phyloP scores from a whole-genome alignment of 768 basidiomycete species.

The Vishniacozyma victoriae region DNA sequence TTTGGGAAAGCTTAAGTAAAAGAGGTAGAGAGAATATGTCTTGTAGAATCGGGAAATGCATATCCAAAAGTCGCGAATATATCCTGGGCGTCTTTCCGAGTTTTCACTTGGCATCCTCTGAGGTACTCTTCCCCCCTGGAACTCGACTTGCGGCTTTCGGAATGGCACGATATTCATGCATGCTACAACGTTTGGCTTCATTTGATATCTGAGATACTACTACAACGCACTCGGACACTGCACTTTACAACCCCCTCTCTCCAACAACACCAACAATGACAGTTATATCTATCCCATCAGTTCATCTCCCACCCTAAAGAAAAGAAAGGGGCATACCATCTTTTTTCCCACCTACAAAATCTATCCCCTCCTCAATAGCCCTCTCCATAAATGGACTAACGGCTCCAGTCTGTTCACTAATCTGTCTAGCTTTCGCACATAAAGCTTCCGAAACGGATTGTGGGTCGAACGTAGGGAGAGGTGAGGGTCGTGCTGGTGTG shows the following conservation, averaged over 20 bases:
- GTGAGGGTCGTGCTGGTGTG: background rate
- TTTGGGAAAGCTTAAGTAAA: constrained; percentile 40
- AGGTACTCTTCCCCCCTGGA: no score
- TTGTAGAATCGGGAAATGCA: no score
- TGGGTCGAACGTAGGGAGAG: constrained; percentile 34
- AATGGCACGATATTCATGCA: no score
- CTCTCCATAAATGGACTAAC: constrained; percentile 73
- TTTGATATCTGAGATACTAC: no score
- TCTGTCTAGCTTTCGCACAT: constrained; percentile 34
- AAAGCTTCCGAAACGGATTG: constrained; percentile 46
- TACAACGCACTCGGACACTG: no score
- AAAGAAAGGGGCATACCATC: constrained; percentile 56
- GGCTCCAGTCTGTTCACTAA: constrained; percentile 31
- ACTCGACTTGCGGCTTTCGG: no score
- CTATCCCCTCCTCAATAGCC: constrained; percentile 65
- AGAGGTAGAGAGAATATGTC: no score
- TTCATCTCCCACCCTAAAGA: constrained; percentile 3
- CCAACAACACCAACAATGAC: constrained; percentile 61
- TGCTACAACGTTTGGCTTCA: no score
- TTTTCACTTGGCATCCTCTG: no score
- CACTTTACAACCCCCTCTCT: no score
- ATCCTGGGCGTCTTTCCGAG: no score
- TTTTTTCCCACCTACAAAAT: constrained; percentile 73
- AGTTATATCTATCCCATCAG: constrained; percentile 55
- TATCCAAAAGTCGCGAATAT: no score